These are phyloP conservation scores for Brasilioporus rufonigricans DNA, from an alignment of 768 basidiomycete species.

Conservation along the genomic window DNA sequence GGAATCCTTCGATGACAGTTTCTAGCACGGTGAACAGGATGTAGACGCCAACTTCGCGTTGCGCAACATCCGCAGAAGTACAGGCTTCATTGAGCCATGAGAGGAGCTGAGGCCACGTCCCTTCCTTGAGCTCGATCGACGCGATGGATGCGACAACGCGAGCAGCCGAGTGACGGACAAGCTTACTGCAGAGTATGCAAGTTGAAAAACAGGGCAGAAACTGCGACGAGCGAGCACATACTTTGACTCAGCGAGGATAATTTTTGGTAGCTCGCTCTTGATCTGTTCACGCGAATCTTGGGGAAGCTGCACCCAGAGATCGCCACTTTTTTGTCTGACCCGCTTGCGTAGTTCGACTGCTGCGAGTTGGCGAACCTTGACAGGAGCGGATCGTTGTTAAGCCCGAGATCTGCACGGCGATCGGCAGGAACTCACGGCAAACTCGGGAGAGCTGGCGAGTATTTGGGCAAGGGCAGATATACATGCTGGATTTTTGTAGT, in stretches of 20 bases:
- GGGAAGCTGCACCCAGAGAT: slow-evolving; percentile 74
- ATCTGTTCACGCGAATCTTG: slow-evolving; percentile 74
- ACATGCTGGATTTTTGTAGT: slow-evolving; percentile 87
- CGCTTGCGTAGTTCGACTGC: slow-evolving; percentile 97
- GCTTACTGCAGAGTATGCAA: slow-evolving; percentile 50
- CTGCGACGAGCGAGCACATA: slow-evolving; percentile 35
- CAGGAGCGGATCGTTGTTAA: slow-evolving; percentile 1
- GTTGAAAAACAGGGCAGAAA: background rate
- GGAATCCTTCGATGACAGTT: slow-evolving; percentile 86
- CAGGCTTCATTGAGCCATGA: slow-evolving; percentile 84
- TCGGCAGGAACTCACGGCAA: slow-evolving; percentile 56
- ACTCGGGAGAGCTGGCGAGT: slow-evolving; percentile 80
- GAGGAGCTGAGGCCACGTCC: slow-evolving; percentile 83
- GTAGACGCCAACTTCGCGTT: slow-evolving; percentile 90
- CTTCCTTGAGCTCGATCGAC: slow-evolving; percentile 74
- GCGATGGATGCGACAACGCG: slow-evolving; percentile 94
- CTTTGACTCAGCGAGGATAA: slow-evolving; percentile 78
- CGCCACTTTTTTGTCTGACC: slow-evolving; percentile 72
- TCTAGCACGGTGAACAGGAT: slow-evolving; percentile 91
- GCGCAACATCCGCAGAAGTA: slow-evolving; percentile 58
- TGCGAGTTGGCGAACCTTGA: slow-evolving; percentile 91
- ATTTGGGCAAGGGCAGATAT: slow-evolving; percentile 90
- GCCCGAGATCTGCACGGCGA: slow-evolving; percentile 6
- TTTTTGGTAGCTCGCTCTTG: slow-evolving; percentile 77
- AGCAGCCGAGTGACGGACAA: slow-evolving; percentile 90